Evolutionary conservation across 1,284 basidiomycete genomes (phyloP).

Genomic region (Trametes sp.): DNA sequence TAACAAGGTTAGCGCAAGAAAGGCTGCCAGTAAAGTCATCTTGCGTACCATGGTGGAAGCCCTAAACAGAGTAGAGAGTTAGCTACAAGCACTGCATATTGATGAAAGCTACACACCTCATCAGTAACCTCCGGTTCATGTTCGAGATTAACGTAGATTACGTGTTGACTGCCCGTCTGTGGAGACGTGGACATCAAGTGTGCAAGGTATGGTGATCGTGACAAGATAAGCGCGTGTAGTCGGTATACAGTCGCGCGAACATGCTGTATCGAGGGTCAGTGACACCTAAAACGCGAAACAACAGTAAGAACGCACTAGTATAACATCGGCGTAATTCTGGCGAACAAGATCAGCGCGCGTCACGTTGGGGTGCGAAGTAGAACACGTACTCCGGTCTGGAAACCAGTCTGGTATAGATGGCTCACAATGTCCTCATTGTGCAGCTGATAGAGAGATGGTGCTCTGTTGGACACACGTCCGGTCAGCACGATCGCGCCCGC

Average conservation of each 20-base stretch:
- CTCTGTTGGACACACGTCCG: conserved; percentile 37
- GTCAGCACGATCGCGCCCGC: conserved; percentile 10
- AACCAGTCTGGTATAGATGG: conserved; percentile 79
- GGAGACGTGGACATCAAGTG: conserved; percentile 84
- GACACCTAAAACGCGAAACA: background rate
- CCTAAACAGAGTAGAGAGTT: conserved; percentile 49
- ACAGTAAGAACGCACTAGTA: conserved; percentile 60
- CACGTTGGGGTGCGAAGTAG: conserved; percentile 15
- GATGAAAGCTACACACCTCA: conserved; percentile 62
- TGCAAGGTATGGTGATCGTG: conserved; percentile 84
- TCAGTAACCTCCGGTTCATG: conserved; percentile 83
- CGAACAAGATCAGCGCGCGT: conserved; percentile 17
- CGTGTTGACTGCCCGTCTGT: conserved; percentile 64
- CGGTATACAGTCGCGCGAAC: conserved; percentile 77
- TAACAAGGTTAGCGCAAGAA: conserved; percentile 21
- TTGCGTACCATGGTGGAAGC: conserved; percentile 70
- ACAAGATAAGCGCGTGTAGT: conserved; percentile 83
- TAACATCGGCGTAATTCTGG: conserved; percentile 83
- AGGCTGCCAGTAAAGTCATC: conserved; percentile 8
- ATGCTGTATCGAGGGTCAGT: conserved; percentile 54
- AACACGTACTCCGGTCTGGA: conserved; percentile 75
- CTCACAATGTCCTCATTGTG: conserved; percentile 78
- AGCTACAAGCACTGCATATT: background rate
- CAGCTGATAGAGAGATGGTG: conserved; percentile 52
- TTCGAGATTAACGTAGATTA: conserved; percentile 77